Evolutionary conservation across 257 asterid species (phyloP).

Genomic region (Fraxinus americana): DNA sequence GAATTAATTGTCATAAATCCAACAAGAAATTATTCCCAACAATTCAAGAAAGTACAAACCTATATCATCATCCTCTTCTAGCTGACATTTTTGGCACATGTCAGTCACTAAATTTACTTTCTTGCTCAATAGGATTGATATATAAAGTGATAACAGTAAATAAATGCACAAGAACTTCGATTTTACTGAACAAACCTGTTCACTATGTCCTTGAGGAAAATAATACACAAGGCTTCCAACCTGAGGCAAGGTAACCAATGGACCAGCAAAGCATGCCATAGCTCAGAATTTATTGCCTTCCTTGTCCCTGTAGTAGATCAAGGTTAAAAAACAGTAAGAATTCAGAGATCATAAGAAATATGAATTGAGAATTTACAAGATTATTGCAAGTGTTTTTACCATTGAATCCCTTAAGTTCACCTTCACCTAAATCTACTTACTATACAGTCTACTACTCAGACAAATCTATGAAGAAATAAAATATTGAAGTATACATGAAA

Average conservation of each 20-base stretch:
- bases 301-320: conserved; percentile 44
- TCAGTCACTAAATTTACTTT: background rate
- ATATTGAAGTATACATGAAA: conserved; percentile 2
- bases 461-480: background rate
- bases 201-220: conserved; percentile 92
- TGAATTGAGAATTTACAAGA: background rate
- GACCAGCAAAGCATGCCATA: conserved; percentile 95
- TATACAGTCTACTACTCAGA: background rate
- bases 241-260: conserved; percentile 80
- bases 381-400: background rate
- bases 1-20: conserved; percentile 6
- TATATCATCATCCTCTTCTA: background rate
- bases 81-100: background rate
- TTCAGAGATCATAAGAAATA: conserved; percentile 3
- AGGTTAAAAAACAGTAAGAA: conserved; percentile 11
- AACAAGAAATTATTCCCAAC: background rate
- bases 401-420: background rate
- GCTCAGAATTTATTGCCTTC: conserved; percentile 70
- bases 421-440: background rate
- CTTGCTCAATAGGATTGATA: background rate
- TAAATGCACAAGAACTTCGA: background rate
- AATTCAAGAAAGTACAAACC: background rate
- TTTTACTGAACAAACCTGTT: conserved; percentile 53
- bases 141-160: background rate
- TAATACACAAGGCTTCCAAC: conserved; percentile 87